Evolutionary conservation across 345 rosid species (phyloP).

Genomic region (Pistacia integerrima): DNA sequence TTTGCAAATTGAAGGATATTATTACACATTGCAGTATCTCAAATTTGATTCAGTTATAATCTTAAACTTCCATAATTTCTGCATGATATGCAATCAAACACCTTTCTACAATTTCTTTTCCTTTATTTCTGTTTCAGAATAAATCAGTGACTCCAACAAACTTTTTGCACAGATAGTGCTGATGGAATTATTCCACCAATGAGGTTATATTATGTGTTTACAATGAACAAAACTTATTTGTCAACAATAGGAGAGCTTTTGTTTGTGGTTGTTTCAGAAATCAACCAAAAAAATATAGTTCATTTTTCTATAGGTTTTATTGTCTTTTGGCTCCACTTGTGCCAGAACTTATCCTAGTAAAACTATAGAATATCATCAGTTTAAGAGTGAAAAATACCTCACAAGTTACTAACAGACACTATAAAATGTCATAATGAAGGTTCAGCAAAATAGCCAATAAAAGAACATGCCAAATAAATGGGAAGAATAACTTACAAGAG

Average conservation of each 20-base stretch:
- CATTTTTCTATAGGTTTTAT: not conserved
- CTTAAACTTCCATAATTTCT: not conserved
- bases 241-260: not conserved
- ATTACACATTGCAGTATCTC: not conserved
- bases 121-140: too few species aligned
- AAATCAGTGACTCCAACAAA: too few species aligned
- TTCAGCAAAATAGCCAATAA: not conserved
- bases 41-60: too few species aligned
- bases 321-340: not conserved
- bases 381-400: not conserved
- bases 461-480: constrained; percentile 5
- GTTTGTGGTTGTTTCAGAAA: not conserved
- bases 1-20: not conserved
- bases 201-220: not conserved
- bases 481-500: constrained; percentile 55
- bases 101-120: too few species aligned
- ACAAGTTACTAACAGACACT: not conserved
- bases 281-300: not conserved
- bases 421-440: not conserved
- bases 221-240: too few species aligned
- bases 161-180: not conserved
- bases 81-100: not conserved
- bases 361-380: not conserved
- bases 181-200: not conserved
- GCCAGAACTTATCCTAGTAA: not conserved